Percentiles rank a stretch among this genome's conserved stretches.
Evolutionary conservation across 441 rosid genomes (phyloP).

Genomic region (Rhodomyrtus psidioides): DNA sequence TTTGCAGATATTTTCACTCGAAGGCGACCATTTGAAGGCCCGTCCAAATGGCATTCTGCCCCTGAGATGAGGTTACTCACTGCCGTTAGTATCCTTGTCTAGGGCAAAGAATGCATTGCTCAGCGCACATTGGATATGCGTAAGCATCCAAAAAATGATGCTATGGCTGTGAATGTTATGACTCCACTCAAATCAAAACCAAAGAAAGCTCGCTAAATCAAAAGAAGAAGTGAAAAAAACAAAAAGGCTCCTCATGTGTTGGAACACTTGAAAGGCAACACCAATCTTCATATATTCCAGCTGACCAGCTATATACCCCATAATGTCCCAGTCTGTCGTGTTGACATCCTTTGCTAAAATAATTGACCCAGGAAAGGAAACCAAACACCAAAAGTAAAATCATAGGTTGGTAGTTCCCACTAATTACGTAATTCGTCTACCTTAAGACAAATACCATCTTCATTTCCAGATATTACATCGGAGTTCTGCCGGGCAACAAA

Average conservation of each 20-base stretch:
- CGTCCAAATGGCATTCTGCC: slow-evolving; percentile 29
- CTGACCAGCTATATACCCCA: background rate
- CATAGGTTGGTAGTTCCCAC: background rate
- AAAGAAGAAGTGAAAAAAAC: background rate
- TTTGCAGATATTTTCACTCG: slow-evolving; percentile 53
- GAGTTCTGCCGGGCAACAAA: background rate
- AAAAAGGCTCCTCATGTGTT: background rate
- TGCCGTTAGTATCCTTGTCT: background rate
- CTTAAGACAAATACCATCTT: background rate
- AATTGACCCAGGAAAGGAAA: no score
- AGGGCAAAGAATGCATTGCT: background rate
- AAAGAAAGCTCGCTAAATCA: background rate
- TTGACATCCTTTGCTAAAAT: background rate
- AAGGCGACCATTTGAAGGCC: slow-evolving; percentile 34
- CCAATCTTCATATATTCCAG: background rate
- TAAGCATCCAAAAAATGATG: background rate
- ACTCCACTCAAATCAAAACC: background rate
- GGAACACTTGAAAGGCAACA: background rate
- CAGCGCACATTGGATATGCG: background rate
- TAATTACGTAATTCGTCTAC: background rate
- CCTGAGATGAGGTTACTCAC: slow-evolving; percentile 24
- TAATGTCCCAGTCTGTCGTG: background rate
- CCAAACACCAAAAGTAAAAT: background rate
- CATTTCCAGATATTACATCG: background rate
- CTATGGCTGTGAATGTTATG: background rate